Base-by-base conservation (phyloP, 495 filamentous ascomycete genomes). In the Clohesyomyces aquaticus region DNA sequence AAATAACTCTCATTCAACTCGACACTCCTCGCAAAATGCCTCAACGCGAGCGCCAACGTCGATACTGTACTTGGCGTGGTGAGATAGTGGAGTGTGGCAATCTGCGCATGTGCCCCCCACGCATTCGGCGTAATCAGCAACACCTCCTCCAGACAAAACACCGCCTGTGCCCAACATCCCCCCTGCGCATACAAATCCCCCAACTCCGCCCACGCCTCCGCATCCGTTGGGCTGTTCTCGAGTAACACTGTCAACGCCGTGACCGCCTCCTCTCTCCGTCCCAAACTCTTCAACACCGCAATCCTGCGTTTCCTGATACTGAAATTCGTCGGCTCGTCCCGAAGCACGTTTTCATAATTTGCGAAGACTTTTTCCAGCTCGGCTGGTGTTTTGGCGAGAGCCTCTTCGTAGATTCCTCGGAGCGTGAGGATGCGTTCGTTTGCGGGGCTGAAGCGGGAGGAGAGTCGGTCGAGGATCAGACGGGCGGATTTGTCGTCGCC, bases 1-100 rank as follows among this genome's bases (percentile, higher is more conserved):
- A 98, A 74, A 74, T 97, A 98, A 72, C 89, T 88, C 59, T 95
- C 89, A 72, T 93, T 97, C 27, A 98, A 83, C 77, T 98, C 94
- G 60, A 98, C 84, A 70, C 91, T 94, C 63, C 94, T 82, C 63
- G 89, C 88, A 71, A 94, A 98, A 63, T 91, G 82, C 61, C 89
- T 87, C 52, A 96, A 76, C 6, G 92, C 87, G 69, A 90, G 89
- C 22, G 80, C 73, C 62, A 93, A 77, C 51, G 80, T 77, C 63
- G 83, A 83, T 42, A 76, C 64, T 23, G 79, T 71, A 1, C 68
- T 64, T 63, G 77, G 71, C 25, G 86, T 82, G 18, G 84, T 82
- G 70, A 92, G 83, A 71, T 89, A 93, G 27, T 88, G 76, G 38
- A 96, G 71, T 74, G 98, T 95, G 14, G 91, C 94, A 11, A 97